phyloP scores from a whole-genome alignment of 2,329 filamentous ascomycete species.

The Neurospora sp. region DNA sequence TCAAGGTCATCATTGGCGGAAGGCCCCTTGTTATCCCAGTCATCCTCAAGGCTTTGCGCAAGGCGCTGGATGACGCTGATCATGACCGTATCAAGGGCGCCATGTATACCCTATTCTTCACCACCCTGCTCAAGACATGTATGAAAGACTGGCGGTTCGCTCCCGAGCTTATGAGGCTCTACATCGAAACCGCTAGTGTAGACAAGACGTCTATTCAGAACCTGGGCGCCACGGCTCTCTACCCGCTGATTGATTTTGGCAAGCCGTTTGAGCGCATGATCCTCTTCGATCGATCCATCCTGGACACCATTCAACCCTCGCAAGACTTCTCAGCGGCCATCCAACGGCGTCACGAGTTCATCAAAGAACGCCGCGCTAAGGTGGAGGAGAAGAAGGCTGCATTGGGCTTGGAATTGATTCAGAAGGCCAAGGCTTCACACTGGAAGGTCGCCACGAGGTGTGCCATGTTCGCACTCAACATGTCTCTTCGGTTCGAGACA shows the following conservation, averaged over 20 bases:
- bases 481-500: constrained; percentile 84
- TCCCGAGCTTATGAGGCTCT: constrained; percentile 78
- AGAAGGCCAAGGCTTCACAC: constrained; percentile 68
- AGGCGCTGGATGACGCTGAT: constrained; percentile 69
- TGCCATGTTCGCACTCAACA: constrained; percentile 79
- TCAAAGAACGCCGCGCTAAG: constrained; percentile 61
- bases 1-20: constrained; percentile 83
- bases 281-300: constrained; percentile 60
- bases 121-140: constrained; percentile 78
- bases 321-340: constrained; percentile 55
- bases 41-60: constrained; percentile 69
- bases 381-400: constrained; percentile 79
- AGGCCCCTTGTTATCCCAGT: constrained; percentile 82
- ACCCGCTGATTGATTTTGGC: constrained; percentile 84
- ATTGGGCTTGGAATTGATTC: constrained; percentile 72
- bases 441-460: constrained; percentile 95
- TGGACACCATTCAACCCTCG: constrained; percentile 61
- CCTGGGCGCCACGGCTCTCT: constrained; percentile 70
- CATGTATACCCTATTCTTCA: constrained; percentile 83
- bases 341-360: constrained; percentile 58
- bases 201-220: constrained; percentile 94
- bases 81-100: constrained; percentile 90
- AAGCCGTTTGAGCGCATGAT: constrained; percentile 81
- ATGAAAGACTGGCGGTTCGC: constrained; percentile 92
- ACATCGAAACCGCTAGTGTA: constrained; percentile 79